Percentiles rank a stretch among this genome's conserved stretches.
phyloP scores from a whole-genome alignment of 768 basidiomycete genomes.

The Termitomyces sp. region DNA sequence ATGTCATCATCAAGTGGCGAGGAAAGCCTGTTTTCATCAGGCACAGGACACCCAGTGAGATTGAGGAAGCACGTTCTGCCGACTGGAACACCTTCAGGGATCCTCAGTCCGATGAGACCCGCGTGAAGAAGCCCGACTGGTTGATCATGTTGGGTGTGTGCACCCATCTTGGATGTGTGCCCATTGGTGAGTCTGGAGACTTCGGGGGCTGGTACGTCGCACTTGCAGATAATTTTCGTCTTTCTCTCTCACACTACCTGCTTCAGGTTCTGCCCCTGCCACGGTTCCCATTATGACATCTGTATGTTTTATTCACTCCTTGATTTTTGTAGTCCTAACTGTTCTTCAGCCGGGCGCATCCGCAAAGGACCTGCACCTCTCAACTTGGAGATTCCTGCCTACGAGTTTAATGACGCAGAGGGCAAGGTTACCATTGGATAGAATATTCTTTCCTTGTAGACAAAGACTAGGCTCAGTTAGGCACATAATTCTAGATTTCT shows the following conservation, averaged over 20 bases:
- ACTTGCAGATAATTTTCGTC: background rate
- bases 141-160: constrained; percentile 89
- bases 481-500: constrained; percentile 7
- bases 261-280: constrained; percentile 91
- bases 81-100: constrained; percentile 90
- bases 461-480: constrained; percentile 7
- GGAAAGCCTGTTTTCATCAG: constrained; percentile 99
- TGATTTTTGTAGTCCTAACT: constrained; percentile 8
- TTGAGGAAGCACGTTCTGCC: constrained; percentile 81
- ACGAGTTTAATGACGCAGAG: constrained; percentile 85
- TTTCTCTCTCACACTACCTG: background rate
- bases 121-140: constrained; percentile 96
- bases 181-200: constrained; percentile 96
- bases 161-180: constrained; percentile 98
- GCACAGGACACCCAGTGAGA: constrained; percentile 88
- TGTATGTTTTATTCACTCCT: constrained; percentile 42
- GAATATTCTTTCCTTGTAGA: constrained; percentile 23
- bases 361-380: constrained; percentile 96
- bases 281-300: constrained; percentile 98
- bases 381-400: constrained; percentile 89
- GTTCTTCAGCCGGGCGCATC: constrained; percentile 74
- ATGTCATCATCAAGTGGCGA: constrained; percentile 97
- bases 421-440: constrained; percentile 87
- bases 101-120: constrained; percentile 84
- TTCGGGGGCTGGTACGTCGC: constrained; percentile 90